Conservation (phyloP, 805 yeast genomes). For the Candida insectorum region DNA sequence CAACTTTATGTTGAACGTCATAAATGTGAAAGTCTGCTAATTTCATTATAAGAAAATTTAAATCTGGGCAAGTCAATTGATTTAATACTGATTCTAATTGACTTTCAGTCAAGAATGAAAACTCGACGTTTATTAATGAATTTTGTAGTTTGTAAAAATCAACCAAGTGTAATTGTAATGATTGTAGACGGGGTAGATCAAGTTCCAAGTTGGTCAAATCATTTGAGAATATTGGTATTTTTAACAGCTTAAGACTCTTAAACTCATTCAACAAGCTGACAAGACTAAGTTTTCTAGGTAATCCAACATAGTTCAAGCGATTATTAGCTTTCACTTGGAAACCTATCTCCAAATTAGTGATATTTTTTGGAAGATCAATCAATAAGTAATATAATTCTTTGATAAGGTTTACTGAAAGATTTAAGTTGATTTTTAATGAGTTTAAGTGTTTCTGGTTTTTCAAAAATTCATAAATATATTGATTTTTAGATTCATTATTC, state of each 20-base stretch:
- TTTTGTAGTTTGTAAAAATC: slow-evolving; percentile 11
- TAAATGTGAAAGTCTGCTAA: slow-evolving; percentile 7
- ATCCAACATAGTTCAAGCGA: slow-evolving; percentile 3
- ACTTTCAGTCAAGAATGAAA: slow-evolving; percentile 1
- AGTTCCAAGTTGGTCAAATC: slow-evolving; percentile 2
- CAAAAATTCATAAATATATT: slow-evolving; percentile 4
- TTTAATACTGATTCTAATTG: slow-evolving; percentile 4
- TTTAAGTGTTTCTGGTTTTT: slow-evolving; percentile 1
- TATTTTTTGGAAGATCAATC: background rate
- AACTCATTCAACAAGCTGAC: slow-evolving; percentile 5
- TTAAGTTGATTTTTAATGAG: slow-evolving; percentile 6
- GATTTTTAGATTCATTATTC: slow-evolving; percentile 8
- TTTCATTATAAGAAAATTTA: slow-evolving; percentile 7
- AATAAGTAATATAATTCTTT: slow-evolving; percentile 4
- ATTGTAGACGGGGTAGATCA: slow-evolving; percentile 3
- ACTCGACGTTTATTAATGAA: slow-evolving; percentile 8
- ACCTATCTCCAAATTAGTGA: slow-evolving; percentile 6
- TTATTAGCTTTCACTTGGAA: slow-evolving; percentile 8
- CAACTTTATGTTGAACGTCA: slow-evolving; percentile 4
- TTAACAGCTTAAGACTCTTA: slow-evolving; percentile 5
- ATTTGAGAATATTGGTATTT: slow-evolving; percentile 9
- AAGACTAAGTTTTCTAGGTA: slow-evolving; percentile 1
- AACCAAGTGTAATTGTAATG: slow-evolving; percentile 9
- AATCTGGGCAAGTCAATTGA: slow-evolving; percentile 1
- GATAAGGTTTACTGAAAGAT: slow-evolving; percentile 6